These are phyloP conservation scores for Lantana camara DNA, from an alignment of 257 asterid genomes.

Conservation along the genomic window DNA sequence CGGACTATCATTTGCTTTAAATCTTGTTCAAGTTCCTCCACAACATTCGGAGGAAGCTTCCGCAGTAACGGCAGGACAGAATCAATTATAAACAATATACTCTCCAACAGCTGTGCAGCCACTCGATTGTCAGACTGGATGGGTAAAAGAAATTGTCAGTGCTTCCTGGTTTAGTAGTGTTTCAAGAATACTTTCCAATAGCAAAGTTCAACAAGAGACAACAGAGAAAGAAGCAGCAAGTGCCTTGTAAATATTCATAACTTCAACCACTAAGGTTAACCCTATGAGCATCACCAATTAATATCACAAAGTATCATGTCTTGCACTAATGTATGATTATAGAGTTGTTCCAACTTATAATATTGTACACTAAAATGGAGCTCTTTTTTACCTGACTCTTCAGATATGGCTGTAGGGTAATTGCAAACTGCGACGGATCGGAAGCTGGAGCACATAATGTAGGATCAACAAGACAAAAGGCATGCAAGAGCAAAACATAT, in stretches of 20 bases:
- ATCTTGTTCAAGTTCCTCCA: slow-evolving; percentile 94
- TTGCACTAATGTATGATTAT: slow-evolving; percentile 11
- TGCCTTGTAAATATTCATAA: slow-evolving; percentile 18
- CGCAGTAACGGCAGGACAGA: slow-evolving; percentile 89
- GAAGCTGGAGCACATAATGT: slow-evolving; percentile 90
- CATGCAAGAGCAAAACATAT: slow-evolving; percentile 83
- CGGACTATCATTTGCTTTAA: slow-evolving; percentile 98
- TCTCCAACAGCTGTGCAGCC: slow-evolving; percentile 91
- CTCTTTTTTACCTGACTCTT: slow-evolving; percentile 74
- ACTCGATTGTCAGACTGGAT: slow-evolving; percentile 82
- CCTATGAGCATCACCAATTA: slow-evolving; percentile 12
- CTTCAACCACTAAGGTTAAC: neutral
- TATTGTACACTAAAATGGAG: slow-evolving; percentile 6
- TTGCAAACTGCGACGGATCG: slow-evolving; percentile 94
- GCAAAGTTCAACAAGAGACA: slow-evolving; percentile 23
- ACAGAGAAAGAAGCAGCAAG: slow-evolving; percentile 18
- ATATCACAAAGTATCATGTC: neutral
- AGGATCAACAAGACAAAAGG: slow-evolving; percentile 93
- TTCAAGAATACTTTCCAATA: slow-evolving; percentile 19
- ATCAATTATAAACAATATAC: slow-evolving; percentile 88
- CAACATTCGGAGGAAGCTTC: slow-evolving; percentile 76
- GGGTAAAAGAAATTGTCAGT: slow-evolving; percentile 28
- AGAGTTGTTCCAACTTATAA: neutral
- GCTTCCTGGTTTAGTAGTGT: slow-evolving; percentile 3
- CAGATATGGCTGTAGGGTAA: slow-evolving; percentile 92